phyloP scores from a whole-genome alignment of 306 rosid species.

The Alnus rubra region DNA sequence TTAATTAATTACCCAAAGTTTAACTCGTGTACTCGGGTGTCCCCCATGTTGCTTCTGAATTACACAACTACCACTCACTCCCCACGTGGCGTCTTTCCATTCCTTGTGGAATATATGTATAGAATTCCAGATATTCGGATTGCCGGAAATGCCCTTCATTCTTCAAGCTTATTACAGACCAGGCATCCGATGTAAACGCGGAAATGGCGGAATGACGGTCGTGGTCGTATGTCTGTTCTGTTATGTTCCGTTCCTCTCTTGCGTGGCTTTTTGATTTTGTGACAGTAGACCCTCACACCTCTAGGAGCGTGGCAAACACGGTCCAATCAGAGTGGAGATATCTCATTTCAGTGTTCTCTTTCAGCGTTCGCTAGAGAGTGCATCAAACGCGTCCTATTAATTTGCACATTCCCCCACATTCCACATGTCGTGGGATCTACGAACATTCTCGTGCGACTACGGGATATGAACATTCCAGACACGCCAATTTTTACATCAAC shows the following conservation, averaged over 20 bases:
- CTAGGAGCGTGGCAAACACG: background rate
- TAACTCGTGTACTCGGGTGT: background rate
- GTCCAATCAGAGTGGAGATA: background rate
- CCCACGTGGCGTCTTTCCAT: background rate
- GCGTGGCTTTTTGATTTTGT: background rate
- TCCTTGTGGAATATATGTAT: background rate
- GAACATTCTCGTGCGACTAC: no score
- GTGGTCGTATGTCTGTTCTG: background rate
- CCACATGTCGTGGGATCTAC: no score
- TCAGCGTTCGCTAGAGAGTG: no score
- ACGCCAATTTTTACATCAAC: no score
- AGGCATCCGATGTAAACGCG: slow-evolving; percentile 6
- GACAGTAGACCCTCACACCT: background rate
- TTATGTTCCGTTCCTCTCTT: background rate
- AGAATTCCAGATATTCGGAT: no score
- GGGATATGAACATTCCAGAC: no score
- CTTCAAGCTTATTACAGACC: background rate
- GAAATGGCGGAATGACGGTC: slow-evolving; percentile 9
- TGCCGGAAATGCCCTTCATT: no score
- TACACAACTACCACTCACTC: background rate
- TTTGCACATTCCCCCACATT: no score
- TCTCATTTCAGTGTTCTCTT: no score
- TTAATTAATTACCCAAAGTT: no score
- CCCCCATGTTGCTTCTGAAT: background rate
- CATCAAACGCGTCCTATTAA: no score